Percentiles rank a stretch among this genome's conserved stretches.
phyloP scores from a whole-genome alignment of 768 basidiomycete genomes.

The Tricholoma sp. region DNA sequence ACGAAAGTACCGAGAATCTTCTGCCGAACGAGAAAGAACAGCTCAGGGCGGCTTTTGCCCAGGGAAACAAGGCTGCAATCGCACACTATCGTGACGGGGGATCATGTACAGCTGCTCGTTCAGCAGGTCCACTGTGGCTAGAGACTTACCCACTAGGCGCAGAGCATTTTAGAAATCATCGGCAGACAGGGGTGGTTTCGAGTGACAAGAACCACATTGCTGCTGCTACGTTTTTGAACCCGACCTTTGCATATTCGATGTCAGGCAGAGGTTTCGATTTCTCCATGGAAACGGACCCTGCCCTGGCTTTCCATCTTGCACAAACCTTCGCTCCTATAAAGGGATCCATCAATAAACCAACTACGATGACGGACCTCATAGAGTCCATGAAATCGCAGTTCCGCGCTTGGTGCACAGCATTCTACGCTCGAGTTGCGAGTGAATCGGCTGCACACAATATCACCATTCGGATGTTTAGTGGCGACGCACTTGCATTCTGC shows the following conservation, averaged over 20 bases:
- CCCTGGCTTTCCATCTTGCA: conserved; percentile 27
- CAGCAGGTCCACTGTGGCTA: conserved; percentile 3
- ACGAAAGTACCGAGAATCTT: conserved; percentile 18
- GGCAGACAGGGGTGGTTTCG: conserved; percentile 27
- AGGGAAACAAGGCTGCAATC: conserved; percentile 3
- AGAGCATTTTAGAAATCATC: conserved; percentile 18
- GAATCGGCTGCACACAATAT: neutral
- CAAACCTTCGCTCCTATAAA: conserved; percentile 10
- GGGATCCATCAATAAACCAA: neutral
- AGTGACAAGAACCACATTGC: conserved; percentile 8
- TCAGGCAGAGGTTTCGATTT: conserved; percentile 23
- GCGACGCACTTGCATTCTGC: conserved; percentile 25
- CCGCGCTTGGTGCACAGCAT: conserved; percentile 24
- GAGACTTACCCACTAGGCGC: neutral
- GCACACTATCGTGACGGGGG: neutral
- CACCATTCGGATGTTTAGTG: conserved; percentile 22
- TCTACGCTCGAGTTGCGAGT: conserved; percentile 11
- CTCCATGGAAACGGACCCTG: conserved; percentile 29
- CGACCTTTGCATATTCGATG: conserved; percentile 28
- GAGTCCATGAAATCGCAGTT: conserved; percentile 6
- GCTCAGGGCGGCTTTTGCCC: conserved; percentile 11
- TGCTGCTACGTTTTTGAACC: conserved; percentile 25
- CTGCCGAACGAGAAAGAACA: conserved; percentile 4
- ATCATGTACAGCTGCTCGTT: conserved; percentile 1
- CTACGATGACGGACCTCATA: conserved; percentile 5